phyloP scores from a whole-genome alignment of 352 stramenopile genomes.

The Pythium coloratum region DNA sequence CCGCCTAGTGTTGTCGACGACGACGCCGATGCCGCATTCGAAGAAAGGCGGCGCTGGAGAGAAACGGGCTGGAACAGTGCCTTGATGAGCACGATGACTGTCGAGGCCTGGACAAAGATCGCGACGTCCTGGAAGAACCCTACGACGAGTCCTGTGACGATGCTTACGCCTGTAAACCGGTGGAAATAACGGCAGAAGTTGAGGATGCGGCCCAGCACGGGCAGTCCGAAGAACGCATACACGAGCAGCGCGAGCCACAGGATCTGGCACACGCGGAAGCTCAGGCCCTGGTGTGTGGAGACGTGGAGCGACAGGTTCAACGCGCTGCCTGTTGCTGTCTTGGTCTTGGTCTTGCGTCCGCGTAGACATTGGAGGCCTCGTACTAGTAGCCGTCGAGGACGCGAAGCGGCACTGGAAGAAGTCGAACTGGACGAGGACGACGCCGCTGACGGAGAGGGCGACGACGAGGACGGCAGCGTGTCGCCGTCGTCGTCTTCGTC shows the following conservation, averaged over 20 bases:
- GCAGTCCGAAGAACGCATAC: constrained; percentile 65
- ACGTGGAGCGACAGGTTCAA: neutral
- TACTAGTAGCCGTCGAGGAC: constrained; percentile 6
- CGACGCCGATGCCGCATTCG: constrained; percentile 18
- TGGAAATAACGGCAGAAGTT: constrained; percentile 63
- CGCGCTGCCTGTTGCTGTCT: neutral
- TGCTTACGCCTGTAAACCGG: constrained; percentile 44
- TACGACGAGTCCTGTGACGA: constrained; percentile 47
- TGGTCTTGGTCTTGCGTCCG: neutral
- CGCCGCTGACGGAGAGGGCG: neutral
- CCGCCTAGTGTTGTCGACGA: constrained; percentile 3
- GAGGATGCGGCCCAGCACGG: constrained; percentile 58
- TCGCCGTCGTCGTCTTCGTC: constrained; percentile 1
- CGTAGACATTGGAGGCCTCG: constrained; percentile 5
- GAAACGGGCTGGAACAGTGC: constrained; percentile 44
- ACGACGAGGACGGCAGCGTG: neutral
- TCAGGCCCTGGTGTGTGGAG: constrained; percentile 5
- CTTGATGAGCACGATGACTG: constrained; percentile 69
- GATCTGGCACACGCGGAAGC: constrained; percentile 53
- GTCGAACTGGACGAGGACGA: neutral
- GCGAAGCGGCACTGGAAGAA: constrained; percentile 11
- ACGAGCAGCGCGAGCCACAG: constrained; percentile 67
- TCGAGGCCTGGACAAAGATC: constrained; percentile 62
- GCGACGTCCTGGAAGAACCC: constrained; percentile 61
- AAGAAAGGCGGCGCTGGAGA: constrained; percentile 19